These are phyloP conservation scores for Pseudocercospora musae DNA, from an alignment of 2,329 filamentous ascomycete species.

Conservation along the genomic window DNA sequence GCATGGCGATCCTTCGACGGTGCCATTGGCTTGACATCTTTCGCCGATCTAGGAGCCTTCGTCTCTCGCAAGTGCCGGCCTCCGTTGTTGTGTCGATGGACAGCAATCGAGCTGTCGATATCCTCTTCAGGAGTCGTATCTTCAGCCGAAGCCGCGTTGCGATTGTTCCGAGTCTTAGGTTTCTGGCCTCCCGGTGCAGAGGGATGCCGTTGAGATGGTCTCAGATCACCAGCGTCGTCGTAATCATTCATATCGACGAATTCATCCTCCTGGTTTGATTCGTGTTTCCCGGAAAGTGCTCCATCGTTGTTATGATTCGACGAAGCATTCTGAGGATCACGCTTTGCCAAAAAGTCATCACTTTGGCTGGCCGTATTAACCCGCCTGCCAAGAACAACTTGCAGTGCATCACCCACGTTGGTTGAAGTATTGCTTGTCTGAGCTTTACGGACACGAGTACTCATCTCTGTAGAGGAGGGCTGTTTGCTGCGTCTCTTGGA, in stretches of 20 bases:
- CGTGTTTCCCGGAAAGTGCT: neutral
- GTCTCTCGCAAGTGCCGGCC: neutral
- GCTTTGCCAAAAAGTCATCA: neutral
- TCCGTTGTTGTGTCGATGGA: neutral
- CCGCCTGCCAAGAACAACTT: neutral
- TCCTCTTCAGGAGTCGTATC: neutral
- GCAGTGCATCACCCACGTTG: slow-evolving; percentile 6
- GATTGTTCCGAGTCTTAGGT: neutral
- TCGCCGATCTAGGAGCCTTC: neutral
- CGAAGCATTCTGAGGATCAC: neutral
- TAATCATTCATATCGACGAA: neutral
- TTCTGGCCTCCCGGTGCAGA: neutral
- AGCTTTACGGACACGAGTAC: neutral
- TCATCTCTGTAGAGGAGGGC: neutral
- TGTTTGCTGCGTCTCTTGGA: neutral
- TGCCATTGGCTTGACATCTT: neutral
- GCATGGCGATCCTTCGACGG: neutral
- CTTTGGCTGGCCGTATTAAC: neutral
- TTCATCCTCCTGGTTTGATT: neutral
- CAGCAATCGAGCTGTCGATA: neutral
- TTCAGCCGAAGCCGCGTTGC: neutral
- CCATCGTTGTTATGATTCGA: neutral
- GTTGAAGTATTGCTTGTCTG: slow-evolving; percentile 7
- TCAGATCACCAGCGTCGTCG: neutral
- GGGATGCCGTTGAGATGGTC: neutral